A percentile compares a stretch with the other conserved stretches of the same genome.
These are phyloP conservation scores for Smittium mucronatum DNA, from an alignment of 371 early-diverging fungal species.

Conservation along the genomic window DNA sequence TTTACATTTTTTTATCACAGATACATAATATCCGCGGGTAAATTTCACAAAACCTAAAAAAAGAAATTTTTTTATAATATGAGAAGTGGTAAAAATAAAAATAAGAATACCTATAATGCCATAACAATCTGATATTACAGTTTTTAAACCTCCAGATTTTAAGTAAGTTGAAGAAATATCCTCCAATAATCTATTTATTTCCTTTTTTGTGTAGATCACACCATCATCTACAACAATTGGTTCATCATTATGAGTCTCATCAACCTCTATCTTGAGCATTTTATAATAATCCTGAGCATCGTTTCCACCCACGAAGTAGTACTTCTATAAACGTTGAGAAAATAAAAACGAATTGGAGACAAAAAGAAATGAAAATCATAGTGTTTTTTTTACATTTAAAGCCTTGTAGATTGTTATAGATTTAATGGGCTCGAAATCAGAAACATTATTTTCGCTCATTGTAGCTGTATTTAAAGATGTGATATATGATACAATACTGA, in stretches of 20 bases:
- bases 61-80: background rate
- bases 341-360: too few species aligned
- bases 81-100: background rate
- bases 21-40: slow-evolving; percentile 83
- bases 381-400: too few species aligned
- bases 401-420: too few species aligned
- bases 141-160: slow-evolving; percentile 50
- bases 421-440: too few species aligned
- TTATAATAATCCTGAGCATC: background rate
- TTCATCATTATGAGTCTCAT: background rate
- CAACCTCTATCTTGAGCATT: slow-evolving; percentile 1
- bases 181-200: slow-evolving; percentile 55
- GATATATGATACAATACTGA: too few species aligned
- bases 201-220: slow-evolving; percentile 52
- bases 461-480: too few species aligned
- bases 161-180: slow-evolving; percentile 75
- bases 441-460: too few species aligned
- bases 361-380: too few species aligned
- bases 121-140: background rate
- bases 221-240: slow-evolving; percentile 10
- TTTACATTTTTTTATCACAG: slow-evolving; percentile 69
- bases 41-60: slow-evolving; percentile 74
- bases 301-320: slow-evolving; percentile 3
- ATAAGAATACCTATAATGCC: slow-evolving; percentile 3
- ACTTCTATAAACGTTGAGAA: too few species aligned